A percentile compares a stretch with the other conserved stretches of the same genome.
These are phyloP conservation scores for Sphaerostilbella broomeana DNA, from an alignment of 2,329 filamentous ascomycete species.

Conservation along the genomic window DNA sequence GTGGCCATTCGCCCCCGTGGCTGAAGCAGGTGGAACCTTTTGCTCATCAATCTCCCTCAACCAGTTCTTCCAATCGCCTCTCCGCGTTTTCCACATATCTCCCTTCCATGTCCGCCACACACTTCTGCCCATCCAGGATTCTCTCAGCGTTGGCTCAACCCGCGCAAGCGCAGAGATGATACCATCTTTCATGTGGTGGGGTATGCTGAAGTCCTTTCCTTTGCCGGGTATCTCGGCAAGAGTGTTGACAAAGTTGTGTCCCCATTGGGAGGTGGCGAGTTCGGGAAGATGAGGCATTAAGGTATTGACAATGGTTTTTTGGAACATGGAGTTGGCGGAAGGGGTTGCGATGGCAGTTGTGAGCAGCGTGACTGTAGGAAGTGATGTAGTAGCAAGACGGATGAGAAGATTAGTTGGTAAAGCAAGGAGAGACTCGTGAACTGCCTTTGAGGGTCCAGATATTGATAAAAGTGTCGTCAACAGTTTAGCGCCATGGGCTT, in stretches of 20 bases:
- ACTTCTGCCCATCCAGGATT: constrained; percentile 48
- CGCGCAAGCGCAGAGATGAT: constrained; percentile 44
- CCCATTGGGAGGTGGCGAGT: constrained; percentile 44
- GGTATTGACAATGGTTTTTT: constrained; percentile 46
- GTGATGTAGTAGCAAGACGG: constrained; percentile 54
- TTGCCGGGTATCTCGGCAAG: constrained; percentile 45
- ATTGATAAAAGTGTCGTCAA: constrained; percentile 72
- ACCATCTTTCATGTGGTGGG: constrained; percentile 52
- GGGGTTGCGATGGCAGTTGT: constrained; percentile 43
- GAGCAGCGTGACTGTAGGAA: constrained; percentile 44
- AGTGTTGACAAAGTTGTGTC: constrained; percentile 45
- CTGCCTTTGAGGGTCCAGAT: constrained; percentile 62
- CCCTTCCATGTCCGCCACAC: constrained; percentile 54
- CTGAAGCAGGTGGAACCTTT: constrained; percentile 15
- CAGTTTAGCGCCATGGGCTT: constrained; percentile 72
- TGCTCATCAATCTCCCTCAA: constrained; percentile 40
- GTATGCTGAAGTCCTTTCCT: constrained; percentile 41
- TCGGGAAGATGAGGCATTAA: constrained; percentile 39
- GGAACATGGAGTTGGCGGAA: constrained; percentile 45
- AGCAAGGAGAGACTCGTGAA: constrained; percentile 65
- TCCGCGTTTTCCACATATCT: constrained; percentile 48
- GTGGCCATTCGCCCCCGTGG: constrained; percentile 12
- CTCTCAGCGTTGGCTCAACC: constrained; percentile 43
- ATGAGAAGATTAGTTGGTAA: constrained; percentile 51
- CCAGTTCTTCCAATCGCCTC: constrained; percentile 51